phyloP scores from a whole-genome alignment of 108 stramenopile species.

The Cyclostephanos invisitatus region DNA sequence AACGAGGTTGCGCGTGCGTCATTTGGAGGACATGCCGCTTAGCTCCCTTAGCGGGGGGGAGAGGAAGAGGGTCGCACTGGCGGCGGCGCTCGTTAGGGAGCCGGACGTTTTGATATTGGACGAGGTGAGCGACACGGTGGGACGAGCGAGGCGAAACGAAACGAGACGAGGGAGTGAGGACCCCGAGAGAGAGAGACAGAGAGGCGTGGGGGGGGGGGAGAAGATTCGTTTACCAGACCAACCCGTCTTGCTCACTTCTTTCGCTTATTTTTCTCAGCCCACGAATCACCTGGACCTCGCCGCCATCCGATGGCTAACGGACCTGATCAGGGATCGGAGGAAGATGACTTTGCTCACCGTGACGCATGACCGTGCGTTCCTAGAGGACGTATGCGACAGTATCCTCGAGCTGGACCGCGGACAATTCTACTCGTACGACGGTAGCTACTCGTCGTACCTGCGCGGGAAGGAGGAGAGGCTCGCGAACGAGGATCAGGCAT shows the following conservation, averaged over 20 bases:
- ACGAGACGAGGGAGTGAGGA: no score
- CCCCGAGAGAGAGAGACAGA: no score
- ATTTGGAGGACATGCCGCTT: slow-evolving; percentile 66
- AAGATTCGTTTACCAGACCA: not conserved
- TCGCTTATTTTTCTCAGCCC: slow-evolving; percentile 30
- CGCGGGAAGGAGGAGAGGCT: slow-evolving; percentile 72
- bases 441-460: slow-evolving; percentile 68
- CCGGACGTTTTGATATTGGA: slow-evolving; percentile 82
- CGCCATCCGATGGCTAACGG: slow-evolving; percentile 93
- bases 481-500: slow-evolving; percentile 71
- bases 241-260: not conserved
- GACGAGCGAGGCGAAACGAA: no score
- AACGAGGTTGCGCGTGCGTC: slow-evolving; percentile 64
- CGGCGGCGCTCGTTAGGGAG: slow-evolving; percentile 77
- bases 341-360: slow-evolving; percentile 92
- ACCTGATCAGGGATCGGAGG: slow-evolving; percentile 71
- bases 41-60: slow-evolving; percentile 76
- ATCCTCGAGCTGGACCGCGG: slow-evolving; percentile 83
- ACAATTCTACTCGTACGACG: slow-evolving; percentile 69
- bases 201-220: no score
- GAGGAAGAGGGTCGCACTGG: slow-evolving; percentile 83
- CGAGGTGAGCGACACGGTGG: slow-evolving; percentile 30
- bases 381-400: slow-evolving; percentile 87
- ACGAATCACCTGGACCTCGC: slow-evolving; percentile 96
- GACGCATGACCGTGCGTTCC: slow-evolving; percentile 95